phyloP scores from a whole-genome alignment of 1,284 basidiomycete species.

The Rhodotorula sp. region DNA sequence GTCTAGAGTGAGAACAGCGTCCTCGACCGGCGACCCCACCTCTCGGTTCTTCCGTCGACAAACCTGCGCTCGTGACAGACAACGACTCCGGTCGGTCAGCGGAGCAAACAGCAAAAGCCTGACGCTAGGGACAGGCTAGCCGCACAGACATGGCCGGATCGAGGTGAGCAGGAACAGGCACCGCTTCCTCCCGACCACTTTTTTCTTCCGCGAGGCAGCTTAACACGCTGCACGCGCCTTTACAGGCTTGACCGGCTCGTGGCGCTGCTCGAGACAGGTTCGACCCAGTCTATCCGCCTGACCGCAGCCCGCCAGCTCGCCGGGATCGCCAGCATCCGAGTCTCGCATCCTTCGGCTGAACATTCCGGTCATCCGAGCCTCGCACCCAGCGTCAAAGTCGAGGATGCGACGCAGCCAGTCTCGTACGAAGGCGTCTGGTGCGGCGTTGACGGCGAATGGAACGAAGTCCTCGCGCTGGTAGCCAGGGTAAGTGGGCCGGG shows the following conservation, averaged over 20 bases:
- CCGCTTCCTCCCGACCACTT: background rate
- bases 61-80: too few species aligned
- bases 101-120: too few species aligned
- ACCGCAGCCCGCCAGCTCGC: slow-evolving; percentile 91
- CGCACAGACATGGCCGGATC: slow-evolving; percentile 9
- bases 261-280: slow-evolving; percentile 83
- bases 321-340: slow-evolving; percentile 76
- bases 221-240: background rate
- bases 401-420: slow-evolving; percentile 60
- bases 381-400: slow-evolving; percentile 28
- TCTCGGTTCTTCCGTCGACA: too few species aligned
- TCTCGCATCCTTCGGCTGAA: slow-evolving; percentile 48
- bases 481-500: slow-evolving; percentile 60
- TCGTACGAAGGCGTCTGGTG: slow-evolving; percentile 54
- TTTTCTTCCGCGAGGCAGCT: background rate
- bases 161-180: background rate
- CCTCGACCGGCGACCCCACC: too few species aligned
- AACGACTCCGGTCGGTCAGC: too few species aligned
- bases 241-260: slow-evolving; percentile 84
- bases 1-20: too few species aligned
- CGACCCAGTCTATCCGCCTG: slow-evolving; percentile 75
- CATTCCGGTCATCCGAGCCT: slow-evolving; percentile 10
- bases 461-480: slow-evolving; percentile 77
- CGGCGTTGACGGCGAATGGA: slow-evolving; percentile 66
- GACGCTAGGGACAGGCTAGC: background rate